Base-by-base conservation (phyloP, 2,329 filamentous ascomycete species). In the Trichoderma harzianum region DNA sequence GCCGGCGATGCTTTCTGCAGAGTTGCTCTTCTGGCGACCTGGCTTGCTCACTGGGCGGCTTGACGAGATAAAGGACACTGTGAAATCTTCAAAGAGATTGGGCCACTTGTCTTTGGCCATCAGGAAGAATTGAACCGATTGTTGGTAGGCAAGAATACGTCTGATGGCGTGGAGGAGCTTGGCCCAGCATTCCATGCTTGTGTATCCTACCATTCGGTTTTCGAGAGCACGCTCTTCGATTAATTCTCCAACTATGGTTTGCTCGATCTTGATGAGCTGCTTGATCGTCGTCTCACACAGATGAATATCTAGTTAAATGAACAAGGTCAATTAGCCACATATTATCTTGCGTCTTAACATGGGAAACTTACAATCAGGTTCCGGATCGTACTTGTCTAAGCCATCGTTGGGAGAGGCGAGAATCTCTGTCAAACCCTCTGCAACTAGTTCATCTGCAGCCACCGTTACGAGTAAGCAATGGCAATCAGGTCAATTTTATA, bases 141-240 rank as follows among this genome's bases (percentile, higher is more conserved):
- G 67, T 5, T 11, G 67, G 30, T 69, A 69, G 10, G 67, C 67
- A 8, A 69, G 43, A 26, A 69, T 68, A 8, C 65, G 65, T 6
- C 32, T 47, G 11, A 68, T 60, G 1, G 12, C n/a, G 34, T 68
- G 65, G 12, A 68, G n/a, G 6, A 68, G 10, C 2, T 51, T 3
- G 2, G 65, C n/a, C 65, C 65, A 68, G 55, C 65, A 60, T 58
- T 68, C 65, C 65, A 60, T 60, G 26, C 65, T 68, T 3, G 1
- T 60, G 24, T 24, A 32, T 1, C 65, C 65, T 5, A 6, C 26
- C 1, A 68, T 32, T 18, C 65, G 65, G 12, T 60, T n/a, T 60
- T 34, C 65, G 2, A 47, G 7, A 4, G 65, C 65, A 18, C 53
- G 53, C 1, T 32, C 14, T 8, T 30, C 57, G 12, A 68, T 60